Base-by-base conservation (phyloP, 768 basidiomycete species). In the Dioszegia aurantiaca region DNA sequence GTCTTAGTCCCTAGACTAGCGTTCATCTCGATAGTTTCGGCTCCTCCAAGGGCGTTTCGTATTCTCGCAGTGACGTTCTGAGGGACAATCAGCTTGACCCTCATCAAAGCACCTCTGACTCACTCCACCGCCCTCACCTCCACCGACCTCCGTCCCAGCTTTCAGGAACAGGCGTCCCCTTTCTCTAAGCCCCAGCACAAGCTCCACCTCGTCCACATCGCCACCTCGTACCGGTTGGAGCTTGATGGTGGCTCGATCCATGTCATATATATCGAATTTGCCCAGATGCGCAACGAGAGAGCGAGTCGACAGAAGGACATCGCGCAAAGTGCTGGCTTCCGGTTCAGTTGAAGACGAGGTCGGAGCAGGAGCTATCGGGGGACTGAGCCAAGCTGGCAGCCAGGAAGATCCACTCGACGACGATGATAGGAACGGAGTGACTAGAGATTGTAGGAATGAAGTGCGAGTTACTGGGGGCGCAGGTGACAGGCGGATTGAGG, bases 91-190 rank as follows among this genome's bases (percentile, higher is more conserved):
- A 56, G 57, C 31, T 51, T 33, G 8, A 16, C 10, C 33, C 24
- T 28, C 2, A 31, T 10, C 19, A 23, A 17, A 40, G 17, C 36
- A 26, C 28, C 27, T 36, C 2, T 8, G 24, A 82, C 89, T 72
- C 71, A 91, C 92, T n/a, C 90, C 91, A 55, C 80, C 91, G 11
- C 89, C 94, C 75, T 97, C 95, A 48, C 86, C 87, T 59, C 94
- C 91, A 3, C 95, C 94, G 5, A 97, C 80, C 69, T 97, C 92
- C 2, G 93, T 97, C 4, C 88, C 82, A 2, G 86, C 89, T 62
- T 87, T 89, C 6, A 93, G 67, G 65, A 82, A 90, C 64, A 86
- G 84, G 36, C 89, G 80, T 4, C 89, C 84, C 56, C 83, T 83
- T 75, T 97, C 93, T 39, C 82, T 76, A 42, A 89, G 82, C 11